phyloP scores from a whole-genome alignment of 1,139 yeast genomes.

The Zygosaccharomyces pseudobailii region DNA sequence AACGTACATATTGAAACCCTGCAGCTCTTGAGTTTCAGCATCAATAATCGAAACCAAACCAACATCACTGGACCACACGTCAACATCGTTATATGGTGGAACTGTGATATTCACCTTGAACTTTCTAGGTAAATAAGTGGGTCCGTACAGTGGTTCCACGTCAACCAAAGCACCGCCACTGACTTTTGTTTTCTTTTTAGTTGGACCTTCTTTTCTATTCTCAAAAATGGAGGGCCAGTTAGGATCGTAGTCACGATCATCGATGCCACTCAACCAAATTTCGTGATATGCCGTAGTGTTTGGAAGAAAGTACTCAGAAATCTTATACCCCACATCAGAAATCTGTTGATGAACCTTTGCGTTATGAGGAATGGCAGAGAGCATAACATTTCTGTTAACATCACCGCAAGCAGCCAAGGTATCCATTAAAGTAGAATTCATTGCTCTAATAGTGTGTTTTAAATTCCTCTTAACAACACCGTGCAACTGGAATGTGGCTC shows the following conservation, averaged over 20 bases:
- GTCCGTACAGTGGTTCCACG: constrained; percentile 83
- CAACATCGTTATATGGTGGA: constrained; percentile 96
- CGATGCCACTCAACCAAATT: constrained; percentile 91
- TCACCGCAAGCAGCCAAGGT: constrained; percentile 99
- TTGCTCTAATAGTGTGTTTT: constrained; percentile 88
- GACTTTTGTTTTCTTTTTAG: constrained; percentile 71
- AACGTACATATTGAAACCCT: constrained; percentile 81
- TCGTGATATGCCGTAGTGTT: constrained; percentile 94
- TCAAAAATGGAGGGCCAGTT: constrained; percentile 71
- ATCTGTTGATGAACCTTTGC: constrained; percentile 78
- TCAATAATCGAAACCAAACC: constrained; percentile 89
- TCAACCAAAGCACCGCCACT: constrained; percentile 85
- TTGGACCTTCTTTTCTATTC: constrained; percentile 71
- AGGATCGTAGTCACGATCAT: constrained; percentile 59
- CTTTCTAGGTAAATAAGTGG: constrained; percentile 88
- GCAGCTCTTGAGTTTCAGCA: constrained; percentile 47
- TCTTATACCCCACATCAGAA: constrained; percentile 53
- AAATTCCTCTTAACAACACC: constrained; percentile 89
- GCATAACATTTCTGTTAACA: constrained; percentile 93
- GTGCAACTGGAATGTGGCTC: constrained; percentile 96
- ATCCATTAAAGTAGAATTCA: constrained; percentile 85
- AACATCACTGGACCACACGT: constrained; percentile 92
- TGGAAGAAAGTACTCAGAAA: constrained; percentile 83
- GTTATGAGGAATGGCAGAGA: constrained; percentile 81
- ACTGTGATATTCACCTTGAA: constrained; percentile 92